These are phyloP conservation scores for Colletotrichum sp. DNA, from an alignment of 2,329 filamentous ascomycete species.

Conservation along the genomic window DNA sequence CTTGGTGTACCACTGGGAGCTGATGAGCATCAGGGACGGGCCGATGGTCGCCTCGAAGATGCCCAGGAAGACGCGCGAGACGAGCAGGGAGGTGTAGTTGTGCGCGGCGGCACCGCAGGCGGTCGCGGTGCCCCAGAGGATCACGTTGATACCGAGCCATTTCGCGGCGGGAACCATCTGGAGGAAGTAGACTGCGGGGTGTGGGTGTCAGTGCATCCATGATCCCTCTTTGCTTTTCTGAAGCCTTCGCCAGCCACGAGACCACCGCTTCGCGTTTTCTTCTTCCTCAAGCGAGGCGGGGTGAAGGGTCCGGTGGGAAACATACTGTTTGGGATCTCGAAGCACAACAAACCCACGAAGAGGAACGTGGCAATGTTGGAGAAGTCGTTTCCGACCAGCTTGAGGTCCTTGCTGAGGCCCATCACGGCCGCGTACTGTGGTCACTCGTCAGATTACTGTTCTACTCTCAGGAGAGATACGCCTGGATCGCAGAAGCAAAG, in stretches of 20 bases:
- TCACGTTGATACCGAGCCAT: conserved; percentile 62
- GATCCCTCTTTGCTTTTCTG: not conserved
- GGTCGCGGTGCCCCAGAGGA: conserved; percentile 62
- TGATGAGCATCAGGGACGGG: conserved; percentile 65
- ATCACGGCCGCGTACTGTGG: conserved; percentile 69
- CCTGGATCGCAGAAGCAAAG: not conserved
- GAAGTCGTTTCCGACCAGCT: conserved; percentile 64
- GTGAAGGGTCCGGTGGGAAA: conserved; percentile 19
- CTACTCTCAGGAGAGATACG: not conserved
- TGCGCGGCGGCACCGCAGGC: conserved; percentile 57
- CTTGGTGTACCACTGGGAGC: conserved; percentile 62
- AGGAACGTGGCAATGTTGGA: conserved; percentile 65
- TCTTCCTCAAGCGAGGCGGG: not conserved
- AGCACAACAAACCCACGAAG: conserved; percentile 64
- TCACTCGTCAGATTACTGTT: not conserved
- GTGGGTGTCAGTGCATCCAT: not conserved
- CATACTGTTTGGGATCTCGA: conserved; percentile 63
- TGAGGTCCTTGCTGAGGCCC: conserved; percentile 60
- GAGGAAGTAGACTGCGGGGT: conserved; percentile 55
- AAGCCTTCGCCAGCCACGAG: not conserved
- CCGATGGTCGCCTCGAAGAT: conserved; percentile 65
- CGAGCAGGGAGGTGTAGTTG: conserved; percentile 57
- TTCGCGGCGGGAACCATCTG: conserved; percentile 65
- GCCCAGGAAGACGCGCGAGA: conserved; percentile 61
- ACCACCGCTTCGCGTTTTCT: not conserved